These are phyloP conservation scores for Calonectria pseudoturangicola DNA, from an alignment of 2,329 filamentous ascomycete genomes.

Conservation along the genomic window DNA sequence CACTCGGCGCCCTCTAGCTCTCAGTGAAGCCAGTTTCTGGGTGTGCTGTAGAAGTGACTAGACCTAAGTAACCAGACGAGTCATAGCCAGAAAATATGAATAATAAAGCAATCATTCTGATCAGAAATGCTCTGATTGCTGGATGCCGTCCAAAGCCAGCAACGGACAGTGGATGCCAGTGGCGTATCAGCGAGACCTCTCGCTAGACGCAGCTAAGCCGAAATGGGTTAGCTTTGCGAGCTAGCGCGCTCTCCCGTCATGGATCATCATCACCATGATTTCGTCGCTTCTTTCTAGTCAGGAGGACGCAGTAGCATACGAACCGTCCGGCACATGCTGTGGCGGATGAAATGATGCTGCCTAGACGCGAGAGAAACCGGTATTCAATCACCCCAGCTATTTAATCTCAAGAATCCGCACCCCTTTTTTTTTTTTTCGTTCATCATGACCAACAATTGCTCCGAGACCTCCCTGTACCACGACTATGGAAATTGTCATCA, in stretches of 20 bases:
- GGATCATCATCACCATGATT: not conserved
- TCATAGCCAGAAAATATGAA: too few relatives aligned
- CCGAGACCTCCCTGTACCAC: too few relatives aligned
- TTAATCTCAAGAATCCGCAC: not conserved
- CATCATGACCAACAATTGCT: not conserved
- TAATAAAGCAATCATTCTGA: too few relatives aligned
- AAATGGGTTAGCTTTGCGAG: slow-evolving; percentile 42
- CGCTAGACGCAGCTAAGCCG: slow-evolving; percentile 7
- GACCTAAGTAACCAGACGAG: too few relatives aligned
- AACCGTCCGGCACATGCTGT: not conserved
- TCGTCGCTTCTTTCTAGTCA: not conserved
- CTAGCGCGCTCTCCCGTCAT: slow-evolving; percentile 16
- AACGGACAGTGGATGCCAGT: too few relatives aligned
- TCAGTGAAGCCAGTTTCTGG: too few relatives aligned
- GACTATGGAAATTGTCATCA: slow-evolving; percentile 52
- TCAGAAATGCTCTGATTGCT: too few relatives aligned
- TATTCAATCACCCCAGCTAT: not conserved
- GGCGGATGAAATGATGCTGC: slow-evolving; percentile 23
- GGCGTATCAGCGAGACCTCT: not conserved
- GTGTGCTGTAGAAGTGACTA: too few relatives aligned
- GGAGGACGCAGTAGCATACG: not conserved
- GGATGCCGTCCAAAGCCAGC: too few relatives aligned
- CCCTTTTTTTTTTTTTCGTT: too few relatives aligned
- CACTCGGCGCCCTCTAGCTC: too few relatives aligned
- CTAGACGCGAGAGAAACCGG: not conserved